Evolutionary conservation across 371 early-diverging fungal species (phyloP), one percentile per base, ranked within the genome.

Genomic region (Syncephalastrum monosporum): DNA sequence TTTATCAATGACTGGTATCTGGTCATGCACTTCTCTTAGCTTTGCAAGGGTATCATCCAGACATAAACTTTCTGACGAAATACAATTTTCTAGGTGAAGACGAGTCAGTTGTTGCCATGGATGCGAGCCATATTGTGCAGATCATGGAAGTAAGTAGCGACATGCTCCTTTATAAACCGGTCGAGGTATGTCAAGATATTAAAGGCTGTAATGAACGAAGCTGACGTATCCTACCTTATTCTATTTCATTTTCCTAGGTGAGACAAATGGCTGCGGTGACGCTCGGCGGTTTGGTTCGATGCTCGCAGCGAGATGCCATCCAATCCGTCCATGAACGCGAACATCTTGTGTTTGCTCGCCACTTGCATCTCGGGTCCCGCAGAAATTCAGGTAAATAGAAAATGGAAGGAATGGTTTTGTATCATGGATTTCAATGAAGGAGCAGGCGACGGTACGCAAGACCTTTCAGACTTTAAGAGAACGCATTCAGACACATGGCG

Each of bases 401-500:
- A 33, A n/a, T 1, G 4, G 14, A 15, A 38, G 52, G 51, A 60
- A 46, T 5, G 5, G 21, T 21, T 24, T 17, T n/a, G n/a, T 42
- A 43, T 4, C 27, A 4, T 17, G 17, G 42, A 16, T 24, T 47
- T 16, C 29, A 50, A 10, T 12, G 17, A 33, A 7, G 19, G 42
- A 43, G 56, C 19, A 89, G 84, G 64, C 89, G 12, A 91, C 96
- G 6, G 87, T 93, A 4, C 82, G 89, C 57, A 89, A 89, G 57
- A 88, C 91, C 95, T 94, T 75, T 86, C 93, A 5, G 95, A 95
- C 57, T 96, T 96, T 67, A 76, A 86, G 65, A 75, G 95, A 53
- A 95, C 96, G 1, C 96, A 96, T 64, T 93, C 93, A 53, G 96
- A 96, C 61, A 90, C 90, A 3, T 96, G 96, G 96, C 91, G 91